Conservation (phyloP, 2,329 filamentous ascomycete species). For the Diaporthe caulivora region DNA sequence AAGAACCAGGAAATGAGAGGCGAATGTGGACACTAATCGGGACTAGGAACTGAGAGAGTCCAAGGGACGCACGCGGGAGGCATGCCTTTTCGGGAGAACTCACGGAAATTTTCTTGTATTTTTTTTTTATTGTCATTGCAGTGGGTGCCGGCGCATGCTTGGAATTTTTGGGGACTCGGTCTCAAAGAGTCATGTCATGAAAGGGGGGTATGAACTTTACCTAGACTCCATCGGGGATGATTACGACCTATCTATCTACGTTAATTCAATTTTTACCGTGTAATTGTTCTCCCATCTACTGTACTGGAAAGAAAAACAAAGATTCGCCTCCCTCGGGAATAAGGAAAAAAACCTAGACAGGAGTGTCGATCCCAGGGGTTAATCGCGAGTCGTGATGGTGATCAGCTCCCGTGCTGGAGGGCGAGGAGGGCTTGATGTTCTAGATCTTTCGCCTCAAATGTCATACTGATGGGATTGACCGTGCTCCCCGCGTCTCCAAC, state of each 20-base stretch:
- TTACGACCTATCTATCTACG: constrained; percentile 20
- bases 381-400: constrained; percentile 21
- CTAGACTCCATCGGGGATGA: constrained; percentile 16
- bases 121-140: constrained; percentile 3
- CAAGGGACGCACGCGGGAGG: not conserved
- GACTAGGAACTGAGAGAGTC: constrained; percentile 39
- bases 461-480: constrained; percentile 6
- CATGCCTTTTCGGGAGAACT: not conserved
- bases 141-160: constrained; percentile 24
- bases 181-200: constrained; percentile 17
- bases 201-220: not conserved
- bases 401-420: constrained; percentile 6
- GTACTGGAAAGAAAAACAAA: too few species aligned
- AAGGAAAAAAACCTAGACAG: not conserved
- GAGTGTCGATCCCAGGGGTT: not conserved
- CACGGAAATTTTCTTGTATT: not conserved
- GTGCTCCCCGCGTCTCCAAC: not conserved
- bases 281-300: not conserved
- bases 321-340: constrained; percentile 15
- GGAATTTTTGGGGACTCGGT: not conserved
- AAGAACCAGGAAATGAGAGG: constrained; percentile 4
- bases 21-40: constrained; percentile 36
- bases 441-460: constrained; percentile 30
- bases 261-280: constrained; percentile 23
- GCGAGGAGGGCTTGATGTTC: constrained; percentile 15